A percentile compares a stretch with the other conserved stretches of the same genome.
These are phyloP conservation scores for Psilocybe cubensis DNA, from an alignment of 768 basidiomycete genomes.

Conservation along the genomic window DNA sequence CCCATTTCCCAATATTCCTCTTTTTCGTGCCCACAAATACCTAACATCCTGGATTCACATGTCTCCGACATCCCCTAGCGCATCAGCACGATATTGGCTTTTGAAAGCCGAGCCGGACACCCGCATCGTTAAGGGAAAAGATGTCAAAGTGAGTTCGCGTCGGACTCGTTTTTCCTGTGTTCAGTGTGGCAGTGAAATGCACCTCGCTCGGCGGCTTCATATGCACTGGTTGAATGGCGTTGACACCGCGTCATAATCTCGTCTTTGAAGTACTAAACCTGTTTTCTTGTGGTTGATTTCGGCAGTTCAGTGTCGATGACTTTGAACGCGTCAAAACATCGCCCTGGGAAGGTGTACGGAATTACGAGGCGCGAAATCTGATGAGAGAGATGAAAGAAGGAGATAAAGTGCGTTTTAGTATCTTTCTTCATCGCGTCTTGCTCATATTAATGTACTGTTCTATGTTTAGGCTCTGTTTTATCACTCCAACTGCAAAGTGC, in stretches of 20 bases:
- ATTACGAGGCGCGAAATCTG: conserved; percentile 80
- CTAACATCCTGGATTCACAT: not conserved
- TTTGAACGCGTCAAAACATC: conserved; percentile 74
- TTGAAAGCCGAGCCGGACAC: conserved; percentile 89
- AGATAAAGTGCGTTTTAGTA: conserved; percentile 59
- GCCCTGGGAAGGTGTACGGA: conserved; percentile 88
- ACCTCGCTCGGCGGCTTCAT: too few relatives aligned
- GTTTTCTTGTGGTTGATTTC: not conserved
- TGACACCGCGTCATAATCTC: not conserved
- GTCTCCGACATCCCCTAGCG: not conserved
- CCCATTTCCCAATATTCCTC: not conserved
- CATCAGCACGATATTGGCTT: conserved; percentile 67
- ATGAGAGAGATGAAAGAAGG: conserved; percentile 82
- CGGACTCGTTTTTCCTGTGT: not conserved
- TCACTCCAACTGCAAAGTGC: conserved; percentile 84
- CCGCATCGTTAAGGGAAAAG: conserved; percentile 83
- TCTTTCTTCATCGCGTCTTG: not conserved
- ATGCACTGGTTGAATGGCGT: too few relatives aligned
- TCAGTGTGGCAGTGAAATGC: too few relatives aligned
- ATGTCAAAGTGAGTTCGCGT: conserved; percentile 64
- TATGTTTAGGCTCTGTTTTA: conserved; percentile 74
- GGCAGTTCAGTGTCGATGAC: conserved; percentile 89
- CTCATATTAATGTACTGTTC: not conserved
- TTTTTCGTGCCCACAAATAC: not conserved
- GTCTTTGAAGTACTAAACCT: not conserved